Evolutionary conservation across 371 early-diverging fungal genomes (phyloP).

Genomic region (Circinella minor): DNA sequence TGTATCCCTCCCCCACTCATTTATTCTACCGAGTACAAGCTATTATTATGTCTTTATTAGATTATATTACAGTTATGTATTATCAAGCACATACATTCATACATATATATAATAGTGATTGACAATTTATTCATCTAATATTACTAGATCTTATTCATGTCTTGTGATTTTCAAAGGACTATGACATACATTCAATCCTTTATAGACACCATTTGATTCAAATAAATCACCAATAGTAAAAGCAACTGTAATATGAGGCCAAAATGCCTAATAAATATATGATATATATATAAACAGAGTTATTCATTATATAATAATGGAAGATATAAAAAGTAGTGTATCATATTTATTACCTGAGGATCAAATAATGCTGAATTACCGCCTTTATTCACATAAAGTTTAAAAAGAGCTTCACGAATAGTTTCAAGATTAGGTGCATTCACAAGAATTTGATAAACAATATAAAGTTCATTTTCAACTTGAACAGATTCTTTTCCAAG

Average conservation of each 20-base stretch:
- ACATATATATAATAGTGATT: too few relatives aligned
- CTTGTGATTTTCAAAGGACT: not conserved
- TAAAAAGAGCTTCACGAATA: slow-evolving; percentile 58
- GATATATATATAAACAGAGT: not conserved
- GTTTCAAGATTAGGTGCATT: slow-evolving; percentile 36
- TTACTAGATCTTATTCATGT: too few relatives aligned
- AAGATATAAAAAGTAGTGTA: too few relatives aligned
- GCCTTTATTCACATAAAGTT: slow-evolving; percentile 53
- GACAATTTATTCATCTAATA: too few relatives aligned
- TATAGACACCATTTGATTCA: slow-evolving; percentile 72
- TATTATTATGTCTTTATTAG: too few relatives aligned
- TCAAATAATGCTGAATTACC: slow-evolving; percentile 67
- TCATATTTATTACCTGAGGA: slow-evolving; percentile 53
- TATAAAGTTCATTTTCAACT: slow-evolving; percentile 25
- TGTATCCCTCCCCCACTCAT: too few relatives aligned
- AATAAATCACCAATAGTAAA: slow-evolving; percentile 70
- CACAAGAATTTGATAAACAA: slow-evolving; percentile 53
- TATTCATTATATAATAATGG: not conserved
- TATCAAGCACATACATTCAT: too few relatives aligned
- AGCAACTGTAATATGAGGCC: slow-evolving; percentile 80
- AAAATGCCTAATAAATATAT: slow-evolving; percentile 45
- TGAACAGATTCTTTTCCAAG: slow-evolving; percentile 64
- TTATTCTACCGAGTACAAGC: too few relatives aligned
- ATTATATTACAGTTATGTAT: too few relatives aligned
- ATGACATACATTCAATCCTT: slow-evolving; percentile 45